Conservation (phyloP, 2,329 filamentous ascomycete genomes). For the Calonectria ilicicola region DNA sequence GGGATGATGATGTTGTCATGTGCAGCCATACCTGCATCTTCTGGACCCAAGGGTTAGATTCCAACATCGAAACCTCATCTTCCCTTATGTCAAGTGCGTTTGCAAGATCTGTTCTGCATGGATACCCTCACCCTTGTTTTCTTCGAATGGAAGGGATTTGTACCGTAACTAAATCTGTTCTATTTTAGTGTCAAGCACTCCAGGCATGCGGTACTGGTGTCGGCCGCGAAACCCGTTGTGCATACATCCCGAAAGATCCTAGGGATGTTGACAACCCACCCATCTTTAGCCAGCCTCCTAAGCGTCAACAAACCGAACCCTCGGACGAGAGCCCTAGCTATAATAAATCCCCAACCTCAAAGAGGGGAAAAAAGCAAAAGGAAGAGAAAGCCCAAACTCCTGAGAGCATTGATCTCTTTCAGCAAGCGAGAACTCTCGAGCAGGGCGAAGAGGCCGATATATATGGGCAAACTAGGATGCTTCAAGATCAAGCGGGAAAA, state of each 20-base stretch:
- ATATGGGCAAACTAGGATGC: constrained; percentile 67
- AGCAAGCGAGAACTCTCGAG: constrained; percentile 46
- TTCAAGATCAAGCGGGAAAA: constrained; percentile 69
- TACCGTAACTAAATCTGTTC: neutral
- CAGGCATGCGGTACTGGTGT: constrained; percentile 38
- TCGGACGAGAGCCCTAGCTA: neutral
- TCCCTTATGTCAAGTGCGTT: neutral
- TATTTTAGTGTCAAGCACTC: constrained; percentile 37
- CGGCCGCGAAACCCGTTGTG: constrained; percentile 36
- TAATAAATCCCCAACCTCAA: neutral
- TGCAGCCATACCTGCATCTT: neutral
- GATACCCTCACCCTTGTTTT: neutral
- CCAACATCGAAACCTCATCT: neutral
- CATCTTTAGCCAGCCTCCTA: neutral
- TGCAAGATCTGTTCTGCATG: neutral
- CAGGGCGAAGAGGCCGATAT: constrained; percentile 68
- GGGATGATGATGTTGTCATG: too few relatives aligned
- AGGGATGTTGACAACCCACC: neutral
- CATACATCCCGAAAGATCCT: constrained; percentile 19
- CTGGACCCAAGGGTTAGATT: neutral
- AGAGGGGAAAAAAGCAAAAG: neutral
- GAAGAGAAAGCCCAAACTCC: neutral
- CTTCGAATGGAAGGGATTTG: neutral
- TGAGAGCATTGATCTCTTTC: neutral
- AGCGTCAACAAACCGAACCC: neutral